These are phyloP conservation scores for Wickerhamiella infanticola DNA, from an alignment of 1,139 yeast genomes.

Conservation along the genomic window DNA sequence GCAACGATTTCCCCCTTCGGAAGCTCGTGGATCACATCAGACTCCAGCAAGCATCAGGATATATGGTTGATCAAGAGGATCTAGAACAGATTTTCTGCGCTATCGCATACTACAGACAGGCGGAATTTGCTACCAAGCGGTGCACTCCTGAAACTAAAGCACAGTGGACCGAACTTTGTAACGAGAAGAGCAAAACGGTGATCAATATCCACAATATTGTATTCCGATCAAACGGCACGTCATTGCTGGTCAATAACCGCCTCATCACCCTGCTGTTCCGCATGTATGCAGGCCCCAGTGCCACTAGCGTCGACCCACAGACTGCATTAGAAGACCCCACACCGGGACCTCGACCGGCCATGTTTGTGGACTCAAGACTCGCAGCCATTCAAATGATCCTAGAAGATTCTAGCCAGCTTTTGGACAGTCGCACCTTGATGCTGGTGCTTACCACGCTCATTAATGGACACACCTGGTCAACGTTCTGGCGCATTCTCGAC, in stretches of 20 bases:
- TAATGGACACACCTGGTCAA: conserved; percentile 26
- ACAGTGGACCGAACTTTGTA: conserved; percentile 16
- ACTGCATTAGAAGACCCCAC: conserved; percentile 17
- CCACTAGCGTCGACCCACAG: conserved; percentile 12
- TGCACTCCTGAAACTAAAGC: conserved; percentile 5
- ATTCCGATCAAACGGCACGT: conserved; percentile 18
- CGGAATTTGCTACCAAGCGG: conserved; percentile 8
- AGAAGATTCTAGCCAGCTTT: conserved; percentile 8
- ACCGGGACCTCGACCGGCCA: conserved; percentile 8
- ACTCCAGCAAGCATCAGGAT: conserved; percentile 22
- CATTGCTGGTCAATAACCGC: conserved; percentile 15
- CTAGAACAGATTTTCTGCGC: conserved; percentile 19
- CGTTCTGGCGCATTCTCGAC: conserved; percentile 24
- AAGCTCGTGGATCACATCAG: conserved; percentile 17
- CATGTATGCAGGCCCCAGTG: conserved; percentile 16
- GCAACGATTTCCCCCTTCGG: conserved; percentile 20
- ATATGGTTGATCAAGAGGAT: conserved; percentile 18
- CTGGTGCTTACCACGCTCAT: conserved; percentile 26
- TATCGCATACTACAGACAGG: conserved; percentile 19
- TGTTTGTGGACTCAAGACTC: conserved; percentile 11
- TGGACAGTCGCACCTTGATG: conserved; percentile 19
- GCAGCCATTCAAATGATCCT: conserved; percentile 8
- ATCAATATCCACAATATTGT: conserved; percentile 19
- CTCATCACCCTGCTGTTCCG: conserved; percentile 19
- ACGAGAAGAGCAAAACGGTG: conserved; percentile 17